These are phyloP conservation scores for Fusarium proliferatum DNA, from an alignment of 2,329 filamentous ascomycete genomes.

Conservation along the genomic window DNA sequence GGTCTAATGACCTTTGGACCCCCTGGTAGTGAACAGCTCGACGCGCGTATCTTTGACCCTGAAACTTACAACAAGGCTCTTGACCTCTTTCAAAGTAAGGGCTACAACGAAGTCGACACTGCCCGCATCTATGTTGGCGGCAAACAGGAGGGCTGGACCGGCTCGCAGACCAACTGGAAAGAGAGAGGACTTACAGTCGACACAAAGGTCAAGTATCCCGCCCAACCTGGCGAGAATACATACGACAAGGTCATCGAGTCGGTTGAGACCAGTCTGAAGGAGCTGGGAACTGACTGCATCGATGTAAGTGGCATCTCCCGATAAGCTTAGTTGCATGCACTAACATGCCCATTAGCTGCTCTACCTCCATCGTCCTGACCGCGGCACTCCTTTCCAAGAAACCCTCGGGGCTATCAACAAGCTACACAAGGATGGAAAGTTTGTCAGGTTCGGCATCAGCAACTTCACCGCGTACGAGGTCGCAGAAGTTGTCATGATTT, in stretches of 20 bases:
- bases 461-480: constrained; percentile 92
- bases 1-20: constrained; percentile 89
- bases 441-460: constrained; percentile 80
- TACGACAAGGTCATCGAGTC: constrained; percentile 72
- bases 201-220: constrained; percentile 79
- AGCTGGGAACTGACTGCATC: constrained; percentile 77
- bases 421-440: constrained; percentile 87
- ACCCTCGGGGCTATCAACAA: constrained; percentile 82
- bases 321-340: not conserved
- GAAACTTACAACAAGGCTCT: constrained; percentile 77
- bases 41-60: constrained; percentile 76
- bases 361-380: constrained; percentile 59
- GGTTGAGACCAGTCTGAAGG: constrained; percentile 75
- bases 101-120: constrained; percentile 88
- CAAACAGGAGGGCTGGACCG: constrained; percentile 82
- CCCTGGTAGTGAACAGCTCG: constrained; percentile 60
- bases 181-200: constrained; percentile 81
- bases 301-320: constrained; percentile 62
- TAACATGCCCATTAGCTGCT: constrained; percentile 46
- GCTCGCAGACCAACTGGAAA: constrained; percentile 76
- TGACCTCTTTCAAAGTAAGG: constrained; percentile 79
- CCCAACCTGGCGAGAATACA: constrained; percentile 67
- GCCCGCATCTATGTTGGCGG: constrained; percentile 78
- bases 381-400: constrained; percentile 79
- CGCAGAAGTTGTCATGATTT: constrained; percentile 83